Percentiles rank a stretch among this genome's conserved stretches.
These are phyloP conservation scores for Botryotinia globosa DNA, from an alignment of 2,329 filamentous ascomycete genomes.

Conservation along the genomic window DNA sequence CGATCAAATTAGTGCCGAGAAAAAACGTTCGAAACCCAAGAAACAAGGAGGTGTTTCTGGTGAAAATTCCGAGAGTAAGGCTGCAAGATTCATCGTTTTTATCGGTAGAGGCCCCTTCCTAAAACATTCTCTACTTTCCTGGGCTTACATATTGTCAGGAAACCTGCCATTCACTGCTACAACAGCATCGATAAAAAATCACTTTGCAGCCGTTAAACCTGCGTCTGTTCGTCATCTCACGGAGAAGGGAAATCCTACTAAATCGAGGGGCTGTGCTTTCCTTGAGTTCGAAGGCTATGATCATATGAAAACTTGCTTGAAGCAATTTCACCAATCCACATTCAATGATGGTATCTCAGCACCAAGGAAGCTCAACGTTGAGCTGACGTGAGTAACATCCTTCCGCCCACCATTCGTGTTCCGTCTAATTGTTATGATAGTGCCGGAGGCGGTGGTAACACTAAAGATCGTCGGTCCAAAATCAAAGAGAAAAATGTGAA, in stretches of 20 bases:
- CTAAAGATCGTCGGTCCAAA: slow-evolving; percentile 66
- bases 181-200: slow-evolving; percentile 61
- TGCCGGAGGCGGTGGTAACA: slow-evolving; percentile 83
- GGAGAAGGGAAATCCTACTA: slow-evolving; percentile 58
- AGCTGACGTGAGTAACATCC: slow-evolving; percentile 67
- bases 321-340: slow-evolving; percentile 81
- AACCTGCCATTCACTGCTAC: slow-evolving; percentile 88
- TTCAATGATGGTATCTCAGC: slow-evolving; percentile 58
- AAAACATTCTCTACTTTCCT: not conserved
- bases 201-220: slow-evolving; percentile 76
- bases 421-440: slow-evolving; percentile 42
- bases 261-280: slow-evolving; percentile 77
- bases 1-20: slow-evolving; percentile 20
- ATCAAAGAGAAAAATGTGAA: slow-evolving; percentile 84
- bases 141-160: slow-evolving; percentile 46
- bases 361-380: slow-evolving; percentile 82
- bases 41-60: slow-evolving; percentile 30
- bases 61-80: slow-evolving; percentile 26
- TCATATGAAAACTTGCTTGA: slow-evolving; percentile 88
- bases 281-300: slow-evolving; percentile 85
- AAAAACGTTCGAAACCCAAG: slow-evolving; percentile 40
- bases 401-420: slow-evolving; percentile 12
- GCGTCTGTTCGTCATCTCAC: slow-evolving; percentile 70
- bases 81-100: slow-evolving; percentile 70
- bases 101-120: slow-evolving; percentile 52